Evolutionary conservation across 164 flowering plant genomes (phyloP).

Genomic region (Amborella trichopoda): DNA sequence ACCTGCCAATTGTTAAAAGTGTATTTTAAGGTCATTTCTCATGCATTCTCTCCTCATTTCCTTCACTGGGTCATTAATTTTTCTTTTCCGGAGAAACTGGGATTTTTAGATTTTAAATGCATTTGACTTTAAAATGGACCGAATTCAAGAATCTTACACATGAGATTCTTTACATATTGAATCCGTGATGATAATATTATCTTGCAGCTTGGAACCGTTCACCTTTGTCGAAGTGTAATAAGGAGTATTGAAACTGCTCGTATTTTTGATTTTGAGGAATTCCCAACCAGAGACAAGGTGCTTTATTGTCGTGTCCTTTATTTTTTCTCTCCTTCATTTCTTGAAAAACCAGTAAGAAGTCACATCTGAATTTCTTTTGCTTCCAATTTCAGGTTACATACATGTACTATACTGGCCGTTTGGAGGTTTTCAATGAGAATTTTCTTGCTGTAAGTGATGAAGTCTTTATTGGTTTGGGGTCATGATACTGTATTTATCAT

Average conservation of each 20-base stretch:
- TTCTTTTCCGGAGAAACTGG: not conserved
- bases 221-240: conserved; percentile 95
- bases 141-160: too few species aligned
- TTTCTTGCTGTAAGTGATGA: conserved; percentile 66
- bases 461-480: too few species aligned
- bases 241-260: conserved; percentile 98
- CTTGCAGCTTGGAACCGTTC: conserved; percentile 90
- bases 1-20: conserved; percentile 95
- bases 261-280: conserved; percentile 95
- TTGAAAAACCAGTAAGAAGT: too few species aligned
- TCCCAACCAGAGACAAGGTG: conserved; percentile 91
- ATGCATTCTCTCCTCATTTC: too few species aligned
- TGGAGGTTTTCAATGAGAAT: conserved; percentile 94
- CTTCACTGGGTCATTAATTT: not conserved
- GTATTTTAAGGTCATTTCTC: conserved; percentile 71
- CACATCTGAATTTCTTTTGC: too few species aligned
- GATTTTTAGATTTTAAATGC: not conserved
- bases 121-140: too few species aligned
- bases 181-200: not conserved
- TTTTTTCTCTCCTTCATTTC: not conserved
- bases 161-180: too few species aligned
- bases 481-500: too few species aligned
- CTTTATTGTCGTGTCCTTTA: not conserved
- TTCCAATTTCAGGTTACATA: conserved; percentile 82
- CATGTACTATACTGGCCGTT: conserved; percentile 99